Percentiles rank a stretch among this genome's conserved stretches.
These are phyloP conservation scores for Cardamine occulta DNA, from an alignment of 345 rosid genomes.

Conservation along the genomic window DNA sequence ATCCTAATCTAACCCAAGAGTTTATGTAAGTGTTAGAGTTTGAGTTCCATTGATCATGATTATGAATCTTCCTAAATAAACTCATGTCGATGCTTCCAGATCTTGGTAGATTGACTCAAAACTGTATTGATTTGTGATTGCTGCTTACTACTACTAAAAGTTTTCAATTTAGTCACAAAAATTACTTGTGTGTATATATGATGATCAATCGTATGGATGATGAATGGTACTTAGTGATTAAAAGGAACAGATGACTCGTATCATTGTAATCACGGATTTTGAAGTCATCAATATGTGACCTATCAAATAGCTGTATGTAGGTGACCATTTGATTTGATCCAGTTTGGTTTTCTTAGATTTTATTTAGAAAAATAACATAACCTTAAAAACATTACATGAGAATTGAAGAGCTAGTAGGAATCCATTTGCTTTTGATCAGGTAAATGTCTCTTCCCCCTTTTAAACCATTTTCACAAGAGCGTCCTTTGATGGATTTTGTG, in stretches of 20 bases:
- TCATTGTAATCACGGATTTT: too few species aligned
- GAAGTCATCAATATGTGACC: too few species aligned
- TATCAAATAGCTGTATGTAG: too few species aligned
- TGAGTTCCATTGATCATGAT: constrained; percentile 6
- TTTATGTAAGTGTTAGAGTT: neutral
- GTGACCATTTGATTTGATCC: neutral
- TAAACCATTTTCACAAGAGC: too few species aligned
- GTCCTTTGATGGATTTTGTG: too few species aligned
- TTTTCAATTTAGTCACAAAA: neutral
- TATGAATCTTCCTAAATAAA: neutral
- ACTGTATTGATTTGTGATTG: constrained; percentile 8
- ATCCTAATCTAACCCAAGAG: constrained; percentile 10
- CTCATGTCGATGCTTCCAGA: neutral
- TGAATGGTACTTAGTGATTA: too few species aligned
- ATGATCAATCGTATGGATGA: too few species aligned
- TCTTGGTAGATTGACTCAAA: constrained; percentile 11
- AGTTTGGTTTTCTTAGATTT: neutral
- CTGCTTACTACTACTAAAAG: neutral
- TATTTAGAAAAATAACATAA: neutral
- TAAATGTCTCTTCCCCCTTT: too few species aligned
- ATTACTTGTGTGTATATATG: too few species aligned
- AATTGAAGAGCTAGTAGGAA: neutral
- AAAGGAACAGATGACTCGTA: too few species aligned
- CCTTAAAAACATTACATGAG: neutral
- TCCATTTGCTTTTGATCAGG: too few species aligned